Conservation (phyloP, 169 alveolate species). For the Plasmodium vivax region DNA sequence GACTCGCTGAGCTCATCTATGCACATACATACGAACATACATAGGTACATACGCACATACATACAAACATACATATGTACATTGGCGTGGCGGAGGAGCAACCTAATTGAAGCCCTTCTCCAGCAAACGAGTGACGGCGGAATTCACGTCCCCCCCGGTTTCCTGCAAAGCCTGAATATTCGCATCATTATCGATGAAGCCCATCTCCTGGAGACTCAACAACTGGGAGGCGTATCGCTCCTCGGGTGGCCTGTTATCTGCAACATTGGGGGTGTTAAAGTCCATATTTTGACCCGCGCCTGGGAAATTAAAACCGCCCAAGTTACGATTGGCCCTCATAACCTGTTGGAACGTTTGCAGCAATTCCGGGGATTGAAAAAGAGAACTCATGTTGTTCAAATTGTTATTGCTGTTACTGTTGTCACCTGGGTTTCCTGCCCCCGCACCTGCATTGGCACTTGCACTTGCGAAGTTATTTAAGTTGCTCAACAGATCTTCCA, state of each 20-base stretch:
- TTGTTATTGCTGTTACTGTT: background rate
- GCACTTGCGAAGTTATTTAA: conserved; percentile 16
- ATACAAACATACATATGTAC: no score
- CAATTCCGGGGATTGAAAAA: conserved; percentile 68
- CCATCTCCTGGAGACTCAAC: conserved; percentile 94
- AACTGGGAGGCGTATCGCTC: conserved; percentile 91
- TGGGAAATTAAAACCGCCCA: conserved; percentile 57
- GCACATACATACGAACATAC: no score
- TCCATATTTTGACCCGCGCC: conserved; percentile 12
- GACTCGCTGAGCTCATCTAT: no score
- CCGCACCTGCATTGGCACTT: conserved; percentile 6
- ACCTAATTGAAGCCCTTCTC: conserved; percentile 86
- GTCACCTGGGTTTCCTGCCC: background rate
- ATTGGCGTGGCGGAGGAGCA: no score
- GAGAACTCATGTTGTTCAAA: conserved; percentile 26
- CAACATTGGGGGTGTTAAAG: conserved; percentile 58
- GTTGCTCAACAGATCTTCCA: conserved; percentile 63
- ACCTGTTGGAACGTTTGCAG: conserved; percentile 67
- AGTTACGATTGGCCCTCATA: conserved; percentile 51
- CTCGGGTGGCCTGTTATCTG: conserved; percentile 85
- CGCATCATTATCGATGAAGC: conserved; percentile 93
- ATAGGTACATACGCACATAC: no score
- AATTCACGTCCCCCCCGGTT: conserved; percentile 95
- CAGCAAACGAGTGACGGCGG: conserved; percentile 93
- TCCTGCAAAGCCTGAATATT: conserved; percentile 92